These are phyloP conservation scores for Coniferiporia weirii DNA, from an alignment of 1,284 basidiomycete genomes.

Conservation along the genomic window DNA sequence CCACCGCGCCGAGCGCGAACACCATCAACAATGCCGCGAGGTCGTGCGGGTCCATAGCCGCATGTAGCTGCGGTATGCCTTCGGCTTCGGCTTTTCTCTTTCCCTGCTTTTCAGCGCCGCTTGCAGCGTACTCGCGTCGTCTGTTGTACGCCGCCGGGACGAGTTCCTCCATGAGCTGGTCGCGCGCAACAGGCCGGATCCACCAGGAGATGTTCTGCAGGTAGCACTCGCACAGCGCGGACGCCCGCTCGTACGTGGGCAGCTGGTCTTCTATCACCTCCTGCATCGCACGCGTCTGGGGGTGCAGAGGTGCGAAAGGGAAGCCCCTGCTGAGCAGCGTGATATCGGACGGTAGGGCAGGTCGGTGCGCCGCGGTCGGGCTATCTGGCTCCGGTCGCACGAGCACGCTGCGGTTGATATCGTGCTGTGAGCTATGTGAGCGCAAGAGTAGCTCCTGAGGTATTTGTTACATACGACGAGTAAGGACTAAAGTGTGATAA, in stretches of 20 bases:
- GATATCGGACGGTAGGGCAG: neutral
- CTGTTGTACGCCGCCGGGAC: slow-evolving; percentile 4
- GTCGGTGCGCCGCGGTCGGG: neutral
- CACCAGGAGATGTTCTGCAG: neutral
- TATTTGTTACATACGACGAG: neutral
- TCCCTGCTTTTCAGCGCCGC: neutral
- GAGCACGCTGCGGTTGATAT: neutral
- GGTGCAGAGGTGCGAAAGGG: neutral
- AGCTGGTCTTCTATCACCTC: slow-evolving; percentile 1
- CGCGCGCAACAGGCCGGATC: slow-evolving; percentile 2
- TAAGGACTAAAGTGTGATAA: neutral
- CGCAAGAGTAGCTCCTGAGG: neutral
- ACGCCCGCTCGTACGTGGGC: slow-evolving; percentile 9
- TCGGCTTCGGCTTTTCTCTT: neutral
- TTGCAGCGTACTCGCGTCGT: neutral
- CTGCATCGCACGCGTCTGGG: neutral
- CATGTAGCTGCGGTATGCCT: no score
- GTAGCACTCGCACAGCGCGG: slow-evolving; percentile 8
- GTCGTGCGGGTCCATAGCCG: slow-evolving; percentile 8
- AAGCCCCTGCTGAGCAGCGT: neutral
- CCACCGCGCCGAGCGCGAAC: slow-evolving; percentile 21
- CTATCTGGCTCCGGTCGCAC: neutral
- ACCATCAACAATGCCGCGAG: slow-evolving; percentile 22
- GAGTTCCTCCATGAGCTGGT: slow-evolving; percentile 11
- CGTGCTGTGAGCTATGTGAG: neutral